These are phyloP conservation scores for Sindora glabra DNA, from an alignment of 306 rosid species.

Conservation along the genomic window DNA sequence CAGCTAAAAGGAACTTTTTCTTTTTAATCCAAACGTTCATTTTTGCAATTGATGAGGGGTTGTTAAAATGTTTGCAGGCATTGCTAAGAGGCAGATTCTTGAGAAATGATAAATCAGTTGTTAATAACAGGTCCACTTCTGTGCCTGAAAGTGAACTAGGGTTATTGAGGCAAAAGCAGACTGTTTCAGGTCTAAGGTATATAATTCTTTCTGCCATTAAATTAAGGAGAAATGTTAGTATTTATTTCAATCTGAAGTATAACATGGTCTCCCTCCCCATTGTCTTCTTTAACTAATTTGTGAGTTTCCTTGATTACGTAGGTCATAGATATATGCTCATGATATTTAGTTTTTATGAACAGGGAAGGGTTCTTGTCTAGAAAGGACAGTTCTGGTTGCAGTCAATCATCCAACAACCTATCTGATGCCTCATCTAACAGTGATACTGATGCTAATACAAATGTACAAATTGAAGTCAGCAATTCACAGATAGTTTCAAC, in stretches of 20 bases:
- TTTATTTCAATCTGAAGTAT: neutral
- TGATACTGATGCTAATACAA: conserved; percentile 30
- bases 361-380: conserved; percentile 84
- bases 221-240: neutral
- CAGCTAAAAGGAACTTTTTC: neutral
- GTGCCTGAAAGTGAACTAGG: conserved; percentile 88
- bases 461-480: conserved; percentile 34
- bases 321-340: too few relatives aligned
- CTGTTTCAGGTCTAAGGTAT: conserved; percentile 94
- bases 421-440: conserved; percentile 40
- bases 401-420: conserved; percentile 42
- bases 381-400: conserved; percentile 46
- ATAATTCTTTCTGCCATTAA: conserved; percentile 9
- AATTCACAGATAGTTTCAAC: conserved; percentile 30
- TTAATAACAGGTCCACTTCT: conserved; percentile 56
- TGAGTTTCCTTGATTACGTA: too few relatives aligned
- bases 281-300: too few relatives aligned
- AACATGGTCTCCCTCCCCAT: too few relatives aligned
- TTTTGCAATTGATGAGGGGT: conserved; percentile 18
- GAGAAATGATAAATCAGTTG: conserved; percentile 67
- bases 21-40: conserved; percentile 13
- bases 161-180: conserved; percentile 72
- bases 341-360: conserved; percentile 30
- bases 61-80: conserved; percentile 50
- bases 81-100: conserved; percentile 91